Conservation (phyloP, 2,329 filamentous ascomycete species). For the Cladosporium sp. region DNA sequence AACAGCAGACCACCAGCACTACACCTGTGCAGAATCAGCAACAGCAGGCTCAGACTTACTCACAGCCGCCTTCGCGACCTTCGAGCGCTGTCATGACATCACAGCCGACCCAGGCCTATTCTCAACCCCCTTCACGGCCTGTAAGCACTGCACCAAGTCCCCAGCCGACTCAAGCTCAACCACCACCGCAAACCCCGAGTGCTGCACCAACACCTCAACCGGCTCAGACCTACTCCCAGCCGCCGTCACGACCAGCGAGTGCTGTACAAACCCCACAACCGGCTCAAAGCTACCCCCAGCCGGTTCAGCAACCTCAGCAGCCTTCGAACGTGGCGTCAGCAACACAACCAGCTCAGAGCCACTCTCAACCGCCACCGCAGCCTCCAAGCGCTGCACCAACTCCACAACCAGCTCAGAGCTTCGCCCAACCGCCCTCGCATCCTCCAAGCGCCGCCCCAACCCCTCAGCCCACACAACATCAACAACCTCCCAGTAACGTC, state of each 20-base stretch:
- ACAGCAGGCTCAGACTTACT: not conserved
- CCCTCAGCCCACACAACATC: not conserved
- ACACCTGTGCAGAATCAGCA: no score
- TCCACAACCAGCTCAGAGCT: not conserved
- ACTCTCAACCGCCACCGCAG: not conserved
- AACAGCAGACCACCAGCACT: no score
- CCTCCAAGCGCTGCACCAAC: not conserved
- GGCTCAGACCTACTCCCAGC: not conserved
- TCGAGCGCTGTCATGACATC: not conserved
- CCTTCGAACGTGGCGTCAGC: not conserved
- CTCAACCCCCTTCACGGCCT: constrained; percentile 1
- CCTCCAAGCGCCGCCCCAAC: not conserved
- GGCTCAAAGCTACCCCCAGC: not conserved
- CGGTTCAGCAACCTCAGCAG: not conserved
- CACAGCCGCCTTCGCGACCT: not conserved
- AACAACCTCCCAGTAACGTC: not conserved
- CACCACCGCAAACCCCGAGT: not conserved
- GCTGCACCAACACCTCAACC: not conserved
- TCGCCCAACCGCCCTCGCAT: not conserved
- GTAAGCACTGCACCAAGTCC: not conserved
- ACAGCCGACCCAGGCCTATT: not conserved
- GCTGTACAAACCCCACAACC: not conserved
- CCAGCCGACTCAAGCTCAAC: not conserved
- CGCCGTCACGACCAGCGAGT: constrained; percentile 1
- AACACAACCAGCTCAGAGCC: not conserved